Percentiles rank a stretch among this genome's conserved stretches.
These are phyloP conservation scores for Glonium stellatum DNA, from an alignment of 495 filamentous ascomycete genomes.

Conservation along the genomic window DNA sequence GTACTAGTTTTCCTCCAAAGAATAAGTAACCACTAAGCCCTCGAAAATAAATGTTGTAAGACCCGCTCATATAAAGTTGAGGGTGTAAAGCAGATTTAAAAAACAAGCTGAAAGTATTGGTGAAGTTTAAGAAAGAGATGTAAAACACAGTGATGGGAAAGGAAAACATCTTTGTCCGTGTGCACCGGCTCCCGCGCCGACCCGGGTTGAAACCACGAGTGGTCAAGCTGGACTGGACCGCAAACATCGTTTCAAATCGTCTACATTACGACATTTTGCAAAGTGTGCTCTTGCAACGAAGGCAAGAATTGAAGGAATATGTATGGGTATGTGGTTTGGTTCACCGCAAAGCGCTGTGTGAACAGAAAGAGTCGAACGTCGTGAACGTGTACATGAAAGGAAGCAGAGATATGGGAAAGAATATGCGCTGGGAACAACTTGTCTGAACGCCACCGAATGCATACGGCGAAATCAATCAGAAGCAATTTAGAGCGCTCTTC, in stretches of 20 bases:
- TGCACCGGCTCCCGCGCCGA: background rate
- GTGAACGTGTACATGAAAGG: slow-evolving; percentile 3
- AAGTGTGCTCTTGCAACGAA: background rate
- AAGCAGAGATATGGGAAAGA: background rate
- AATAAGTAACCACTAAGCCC: background rate
- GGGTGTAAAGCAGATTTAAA: background rate
- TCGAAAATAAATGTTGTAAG: background rate
- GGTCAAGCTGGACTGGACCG: background rate
- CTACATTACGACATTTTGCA: slow-evolving; percentile 7
- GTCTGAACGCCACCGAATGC: background rate
- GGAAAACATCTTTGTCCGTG: background rate
- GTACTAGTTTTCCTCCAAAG: background rate
- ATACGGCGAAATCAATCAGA: slow-evolving; percentile 46
- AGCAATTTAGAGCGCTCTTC: slow-evolving; percentile 94
- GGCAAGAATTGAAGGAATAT: background rate
- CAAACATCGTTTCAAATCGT: slow-evolving; percentile 4
- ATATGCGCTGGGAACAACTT: background rate
- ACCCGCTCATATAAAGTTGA: background rate
- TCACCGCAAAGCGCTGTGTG: background rate
- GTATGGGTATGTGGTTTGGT: slow-evolving; percentile 2
- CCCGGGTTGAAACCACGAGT: background rate
- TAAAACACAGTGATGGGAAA: background rate
- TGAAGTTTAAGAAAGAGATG: background rate
- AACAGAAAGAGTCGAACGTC: background rate
- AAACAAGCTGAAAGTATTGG: background rate